phyloP scores from a whole-genome alignment of 208 protist genomes.

The Leishmania major region DNA sequence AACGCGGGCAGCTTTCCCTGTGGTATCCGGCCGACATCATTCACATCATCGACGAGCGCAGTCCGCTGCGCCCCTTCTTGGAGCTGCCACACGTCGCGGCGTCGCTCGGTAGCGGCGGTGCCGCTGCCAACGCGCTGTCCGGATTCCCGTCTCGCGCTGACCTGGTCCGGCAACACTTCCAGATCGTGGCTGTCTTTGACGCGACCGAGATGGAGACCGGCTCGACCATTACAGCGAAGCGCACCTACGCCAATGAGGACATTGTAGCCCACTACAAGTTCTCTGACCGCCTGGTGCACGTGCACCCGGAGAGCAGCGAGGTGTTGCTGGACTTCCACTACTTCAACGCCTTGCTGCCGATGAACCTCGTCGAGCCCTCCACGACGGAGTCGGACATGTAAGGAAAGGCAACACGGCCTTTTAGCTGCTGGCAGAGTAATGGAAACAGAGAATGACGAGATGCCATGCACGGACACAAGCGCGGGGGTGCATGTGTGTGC shows the following conservation, averaged over 20 bases:
- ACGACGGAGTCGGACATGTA: slow-evolving; percentile 54
- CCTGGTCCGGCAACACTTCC: slow-evolving; percentile 40
- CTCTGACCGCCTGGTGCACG: slow-evolving; percentile 74
- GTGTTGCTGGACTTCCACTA: slow-evolving; percentile 85
- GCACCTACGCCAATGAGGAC: slow-evolving; percentile 74
- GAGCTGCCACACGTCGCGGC: slow-evolving; percentile 36
- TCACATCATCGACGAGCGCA: slow-evolving; percentile 74
- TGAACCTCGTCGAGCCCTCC: slow-evolving; percentile 52
- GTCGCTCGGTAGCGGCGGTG: slow-evolving; percentile 13
- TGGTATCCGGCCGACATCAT: slow-evolving; percentile 83
- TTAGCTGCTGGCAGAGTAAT: neutral
- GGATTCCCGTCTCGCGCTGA: neutral
- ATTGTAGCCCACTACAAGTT: slow-evolving; percentile 79
- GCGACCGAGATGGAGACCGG: slow-evolving; percentile 81
- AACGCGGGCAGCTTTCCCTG: slow-evolving; percentile 60
- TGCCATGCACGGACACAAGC: neutral
- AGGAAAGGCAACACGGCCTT: neutral
- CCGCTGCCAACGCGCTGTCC: slow-evolving; percentile 18
- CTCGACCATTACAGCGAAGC: slow-evolving; percentile 68
- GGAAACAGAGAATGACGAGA: neutral
- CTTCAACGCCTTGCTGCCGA: slow-evolving; percentile 78
- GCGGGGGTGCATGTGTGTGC: neutral
- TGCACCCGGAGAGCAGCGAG: slow-evolving; percentile 52
- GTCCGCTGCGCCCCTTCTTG: slow-evolving; percentile 75
- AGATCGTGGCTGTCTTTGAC: slow-evolving; percentile 82